phyloP scores from a whole-genome alignment of 805 yeast genomes.

The Spathaspora gorwiae region DNA sequence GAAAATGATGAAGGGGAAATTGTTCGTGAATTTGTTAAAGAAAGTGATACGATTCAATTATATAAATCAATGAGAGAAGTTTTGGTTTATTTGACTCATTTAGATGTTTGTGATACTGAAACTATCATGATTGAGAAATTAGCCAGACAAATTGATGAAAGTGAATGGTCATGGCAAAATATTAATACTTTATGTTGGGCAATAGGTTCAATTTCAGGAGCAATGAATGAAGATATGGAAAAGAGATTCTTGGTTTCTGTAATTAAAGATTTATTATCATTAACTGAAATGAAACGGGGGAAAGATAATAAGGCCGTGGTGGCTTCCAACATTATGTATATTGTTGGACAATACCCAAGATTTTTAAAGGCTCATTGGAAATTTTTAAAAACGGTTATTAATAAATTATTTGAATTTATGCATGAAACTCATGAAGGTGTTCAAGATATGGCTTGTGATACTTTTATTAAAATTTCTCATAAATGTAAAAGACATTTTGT shows the following conservation, averaged over 20 bases:
- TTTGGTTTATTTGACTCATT: constrained; percentile 88
- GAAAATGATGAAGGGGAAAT: constrained; percentile 99
- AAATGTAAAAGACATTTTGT: constrained; percentile 96
- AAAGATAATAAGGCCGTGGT: constrained; percentile 98
- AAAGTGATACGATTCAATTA: constrained; percentile 92
- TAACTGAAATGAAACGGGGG: constrained; percentile 95
- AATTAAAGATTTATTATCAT: constrained; percentile 82
- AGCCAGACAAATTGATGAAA: constrained; percentile 88
- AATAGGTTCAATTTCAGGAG: constrained; percentile 96
- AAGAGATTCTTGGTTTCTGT: constrained; percentile 90
- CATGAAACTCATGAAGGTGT: constrained; percentile 99
- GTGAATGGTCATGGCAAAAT: constrained; percentile 99
- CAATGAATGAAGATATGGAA: constrained; percentile 98
- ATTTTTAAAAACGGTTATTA: constrained; percentile 90
- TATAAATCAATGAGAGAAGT: constrained; percentile 96
- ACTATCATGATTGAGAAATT: constrained; percentile 88
- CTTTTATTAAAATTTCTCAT: constrained; percentile 90
- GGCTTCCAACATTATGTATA: constrained; percentile 99
- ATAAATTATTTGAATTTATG: constrained; percentile 96
- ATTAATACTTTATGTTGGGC: constrained; percentile 99
- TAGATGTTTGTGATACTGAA: constrained; percentile 92
- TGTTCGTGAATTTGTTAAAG: constrained; percentile 94
- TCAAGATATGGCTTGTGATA: constrained; percentile 99
- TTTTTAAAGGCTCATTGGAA: constrained; percentile 98
- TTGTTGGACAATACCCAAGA: constrained; percentile 98